A percentile compares a stretch with the other conserved stretches of the same genome.
These are phyloP conservation scores for Citrullus mucosospermus DNA, from an alignment of 306 rosid genomes.

Conservation along the genomic window DNA sequence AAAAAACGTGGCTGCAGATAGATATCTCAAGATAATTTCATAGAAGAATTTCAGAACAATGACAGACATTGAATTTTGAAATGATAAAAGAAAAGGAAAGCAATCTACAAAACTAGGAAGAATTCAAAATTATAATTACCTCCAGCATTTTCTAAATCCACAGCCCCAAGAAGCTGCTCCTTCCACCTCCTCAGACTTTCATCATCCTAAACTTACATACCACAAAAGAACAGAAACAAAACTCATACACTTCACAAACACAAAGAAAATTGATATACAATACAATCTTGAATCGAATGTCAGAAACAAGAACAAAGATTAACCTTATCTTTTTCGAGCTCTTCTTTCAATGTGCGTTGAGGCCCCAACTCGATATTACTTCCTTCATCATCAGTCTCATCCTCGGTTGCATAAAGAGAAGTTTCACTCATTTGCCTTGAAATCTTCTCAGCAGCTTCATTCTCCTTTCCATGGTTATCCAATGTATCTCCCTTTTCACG, in stretches of 20 bases:
- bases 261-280: neutral
- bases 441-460: slow-evolving; percentile 11
- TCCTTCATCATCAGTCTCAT: slow-evolving; percentile 36
- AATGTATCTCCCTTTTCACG: slow-evolving; percentile 12
- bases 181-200: slow-evolving; percentile 52
- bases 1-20: neutral
- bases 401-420: slow-evolving; percentile 21
- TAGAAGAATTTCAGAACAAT: neutral
- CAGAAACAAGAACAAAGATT: neutral
- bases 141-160: slow-evolving; percentile 37
- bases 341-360: slow-evolving; percentile 39
- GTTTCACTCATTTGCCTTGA: slow-evolving; percentile 18
- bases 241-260: neutral
- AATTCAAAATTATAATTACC: slow-evolving; percentile 10
- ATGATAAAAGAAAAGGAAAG: too few species aligned
- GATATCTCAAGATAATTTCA: neutral
- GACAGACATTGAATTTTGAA: neutral
- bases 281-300: neutral
- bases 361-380: slow-evolving; percentile 31
- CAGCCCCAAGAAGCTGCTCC: slow-evolving; percentile 43
- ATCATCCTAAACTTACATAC: slow-evolving; percentile 25
- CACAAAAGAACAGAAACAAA: neutral
- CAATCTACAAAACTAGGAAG: neutral
- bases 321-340: slow-evolving; percentile 44
- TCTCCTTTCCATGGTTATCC: slow-evolving; percentile 5